Percentiles rank a stretch among this genome's conserved stretches.
Conservation (phyloP, 345 rosid species). For the Excoecaria cochinchinensis region DNA sequence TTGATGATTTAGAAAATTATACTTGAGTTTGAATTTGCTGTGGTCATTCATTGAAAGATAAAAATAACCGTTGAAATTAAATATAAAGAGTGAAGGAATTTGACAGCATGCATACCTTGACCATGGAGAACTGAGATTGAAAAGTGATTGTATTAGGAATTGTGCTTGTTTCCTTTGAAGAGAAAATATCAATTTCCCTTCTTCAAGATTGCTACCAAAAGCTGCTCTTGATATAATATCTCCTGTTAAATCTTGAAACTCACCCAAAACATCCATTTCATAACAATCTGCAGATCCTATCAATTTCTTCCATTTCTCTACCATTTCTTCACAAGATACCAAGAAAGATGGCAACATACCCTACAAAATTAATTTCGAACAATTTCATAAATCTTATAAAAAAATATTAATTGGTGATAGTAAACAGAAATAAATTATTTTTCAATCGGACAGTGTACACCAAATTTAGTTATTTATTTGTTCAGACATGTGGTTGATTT, state of each 20-base stretch:
- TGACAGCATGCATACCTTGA: not conserved
- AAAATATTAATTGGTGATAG: too few species aligned
- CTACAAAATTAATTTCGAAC: not conserved
- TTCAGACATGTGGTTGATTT: too few species aligned
- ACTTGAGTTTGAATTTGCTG: not conserved
- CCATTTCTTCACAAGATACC: slow-evolving; percentile 23
- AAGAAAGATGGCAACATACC: slow-evolving; percentile 31
- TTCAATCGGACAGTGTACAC: too few species aligned
- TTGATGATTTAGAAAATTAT: too few species aligned
- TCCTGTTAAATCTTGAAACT: slow-evolving; percentile 27
- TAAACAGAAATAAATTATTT: too few species aligned
- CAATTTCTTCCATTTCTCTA: slow-evolving; percentile 28
- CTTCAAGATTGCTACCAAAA: slow-evolving; percentile 26
- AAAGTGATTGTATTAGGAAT: slow-evolving; percentile 13
- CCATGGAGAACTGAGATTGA: not conserved
- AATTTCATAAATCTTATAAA: too few species aligned
- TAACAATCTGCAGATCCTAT: not conserved
- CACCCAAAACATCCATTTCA: slow-evolving; percentile 29
- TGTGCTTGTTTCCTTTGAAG: slow-evolving; percentile 23
- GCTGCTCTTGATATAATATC: slow-evolving; percentile 35
- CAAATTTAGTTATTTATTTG: too few species aligned
- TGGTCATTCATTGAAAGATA: not conserved
- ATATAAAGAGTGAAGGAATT: not conserved
- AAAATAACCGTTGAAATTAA: too few species aligned
- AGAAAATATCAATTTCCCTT: slow-evolving; percentile 26